A percentile compares a stretch with the other conserved stretches of the same genome.
Evolutionary conservation across 2,329 filamentous ascomycete species (phyloP).

Genomic region (Aspergillus glaucus): DNA sequence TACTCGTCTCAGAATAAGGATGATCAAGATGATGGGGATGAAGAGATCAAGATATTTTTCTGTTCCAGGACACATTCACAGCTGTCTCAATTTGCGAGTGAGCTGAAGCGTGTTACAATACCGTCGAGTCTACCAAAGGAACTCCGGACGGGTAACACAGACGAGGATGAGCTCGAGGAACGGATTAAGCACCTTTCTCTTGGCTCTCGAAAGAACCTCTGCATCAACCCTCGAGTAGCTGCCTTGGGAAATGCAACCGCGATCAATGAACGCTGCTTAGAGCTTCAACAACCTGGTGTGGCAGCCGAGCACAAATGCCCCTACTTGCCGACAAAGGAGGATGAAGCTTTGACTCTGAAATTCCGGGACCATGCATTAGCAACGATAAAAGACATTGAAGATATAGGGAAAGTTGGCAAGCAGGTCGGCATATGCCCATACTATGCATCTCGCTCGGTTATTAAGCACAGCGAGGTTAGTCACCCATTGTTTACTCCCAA

Average conservation of each 20-base stretch:
- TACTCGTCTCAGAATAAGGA: slow-evolving; percentile 20
- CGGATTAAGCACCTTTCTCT: slow-evolving; percentile 73
- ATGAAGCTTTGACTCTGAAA: slow-evolving; percentile 62
- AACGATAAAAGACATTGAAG: slow-evolving; percentile 86
- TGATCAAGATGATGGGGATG: slow-evolving; percentile 46
- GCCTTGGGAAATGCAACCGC: slow-evolving; percentile 64
- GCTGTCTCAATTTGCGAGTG: slow-evolving; percentile 77
- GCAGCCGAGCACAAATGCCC: slow-evolving; percentile 63
- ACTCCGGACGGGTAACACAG: slow-evolving; percentile 16
- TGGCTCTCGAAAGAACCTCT: slow-evolving; percentile 79
- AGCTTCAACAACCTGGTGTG: slow-evolving; percentile 69
- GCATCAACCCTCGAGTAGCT: slow-evolving; percentile 79
- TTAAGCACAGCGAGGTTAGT: slow-evolving; percentile 67
- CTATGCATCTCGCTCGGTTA: slow-evolving; percentile 81
- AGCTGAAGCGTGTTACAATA: slow-evolving; percentile 70
- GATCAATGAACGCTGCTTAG: slow-evolving; percentile 89
- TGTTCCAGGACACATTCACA: slow-evolving; percentile 92
- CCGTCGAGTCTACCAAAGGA: slow-evolving; percentile 61
- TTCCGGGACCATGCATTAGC: slow-evolving; percentile 83
- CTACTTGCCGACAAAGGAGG: slow-evolving; percentile 73
- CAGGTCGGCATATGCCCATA: slow-evolving; percentile 83
- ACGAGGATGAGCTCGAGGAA: slow-evolving; percentile 42
- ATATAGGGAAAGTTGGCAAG: slow-evolving; percentile 71
- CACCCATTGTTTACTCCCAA: neutral
- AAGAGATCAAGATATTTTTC: slow-evolving; percentile 78